These are phyloP conservation scores for Hypoxylon perforatum DNA, from an alignment of 495 filamentous ascomycete species.

Conservation along the genomic window DNA sequence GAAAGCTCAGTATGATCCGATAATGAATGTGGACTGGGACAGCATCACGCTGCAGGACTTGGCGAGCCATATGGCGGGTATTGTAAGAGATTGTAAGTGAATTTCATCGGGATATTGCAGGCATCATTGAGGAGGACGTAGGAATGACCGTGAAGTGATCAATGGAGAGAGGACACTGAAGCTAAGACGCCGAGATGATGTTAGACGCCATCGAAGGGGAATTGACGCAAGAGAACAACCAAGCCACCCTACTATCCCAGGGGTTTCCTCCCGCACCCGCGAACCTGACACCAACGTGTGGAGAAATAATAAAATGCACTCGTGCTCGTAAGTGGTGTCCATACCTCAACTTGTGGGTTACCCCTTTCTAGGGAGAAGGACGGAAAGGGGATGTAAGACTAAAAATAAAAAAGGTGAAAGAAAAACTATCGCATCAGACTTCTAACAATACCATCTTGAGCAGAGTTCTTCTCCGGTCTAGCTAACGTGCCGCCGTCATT, in stretches of 20 bases:
- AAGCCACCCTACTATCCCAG: conserved; percentile 41
- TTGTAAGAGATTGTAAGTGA: conserved; percentile 57
- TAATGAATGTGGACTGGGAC: conserved; percentile 61
- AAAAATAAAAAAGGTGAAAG: not conserved
- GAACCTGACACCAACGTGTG: conserved; percentile 56
- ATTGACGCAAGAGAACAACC: conserved; percentile 52
- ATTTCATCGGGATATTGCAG: too few species aligned
- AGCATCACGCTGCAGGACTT: conserved; percentile 65
- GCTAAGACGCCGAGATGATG: conserved; percentile 25
- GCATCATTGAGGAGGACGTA: too few species aligned
- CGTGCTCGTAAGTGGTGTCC: conserved; percentile 46
- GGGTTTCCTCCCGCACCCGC: conserved; percentile 55
- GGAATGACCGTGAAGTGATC: not conserved
- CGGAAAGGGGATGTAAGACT: not conserved
- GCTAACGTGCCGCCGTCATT: conserved; percentile 60
- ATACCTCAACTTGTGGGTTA: not conserved
- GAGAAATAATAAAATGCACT: conserved; percentile 48
- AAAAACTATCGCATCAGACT: not conserved
- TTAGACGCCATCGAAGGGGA: conserved; percentile 55
- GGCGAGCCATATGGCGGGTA: conserved; percentile 64
- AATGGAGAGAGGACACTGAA: conserved; percentile 1
- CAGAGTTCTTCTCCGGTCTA: conserved; percentile 66
- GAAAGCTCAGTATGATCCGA: conserved; percentile 47
- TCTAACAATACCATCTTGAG: conserved; percentile 10
- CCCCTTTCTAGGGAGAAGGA: not conserved